Conservation (phyloP, 148 eudicot genomes). For the Chenopodium album region DNA sequence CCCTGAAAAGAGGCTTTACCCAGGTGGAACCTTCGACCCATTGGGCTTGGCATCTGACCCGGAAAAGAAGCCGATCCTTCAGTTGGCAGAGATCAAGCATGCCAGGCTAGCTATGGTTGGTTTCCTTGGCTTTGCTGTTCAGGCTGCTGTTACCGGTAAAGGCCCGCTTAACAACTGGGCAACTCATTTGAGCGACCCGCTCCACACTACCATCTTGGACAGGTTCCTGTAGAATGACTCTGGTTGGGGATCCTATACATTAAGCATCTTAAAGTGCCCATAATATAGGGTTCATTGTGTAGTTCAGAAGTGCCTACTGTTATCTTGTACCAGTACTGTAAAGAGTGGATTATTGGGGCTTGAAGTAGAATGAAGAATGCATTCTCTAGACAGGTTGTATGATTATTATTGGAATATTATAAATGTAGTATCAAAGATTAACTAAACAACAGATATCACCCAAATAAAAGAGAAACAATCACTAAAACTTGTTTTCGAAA, state of each 20-base stretch:
- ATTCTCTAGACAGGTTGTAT: neutral
- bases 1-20: constrained; percentile 92
- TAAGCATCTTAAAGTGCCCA: constrained; percentile 5
- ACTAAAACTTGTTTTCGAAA: neutral
- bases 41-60: constrained; percentile 86
- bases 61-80: constrained; percentile 82
- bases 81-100: constrained; percentile 96
- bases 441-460: neutral
- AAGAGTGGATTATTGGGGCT: constrained; percentile 19
- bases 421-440: neutral
- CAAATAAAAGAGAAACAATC: neutral
- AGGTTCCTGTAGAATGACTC: constrained; percentile 41
- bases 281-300: neutral
- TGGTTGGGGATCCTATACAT: constrained; percentile 1
- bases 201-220: constrained; percentile 95
- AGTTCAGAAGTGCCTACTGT: neutral
- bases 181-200: constrained; percentile 96
- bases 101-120: constrained; percentile 97
- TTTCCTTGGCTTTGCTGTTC: constrained; percentile 92
- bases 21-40: constrained; percentile 89
- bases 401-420: neutral
- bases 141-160: constrained; percentile 93
- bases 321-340: constrained; percentile 14
- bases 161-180: constrained; percentile 99
- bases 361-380: constrained; percentile 19